Percentiles rank a stretch among this genome's conserved stretches.
Conservation (phyloP, 768 basidiomycete genomes). For the Suillus subluteus region DNA sequence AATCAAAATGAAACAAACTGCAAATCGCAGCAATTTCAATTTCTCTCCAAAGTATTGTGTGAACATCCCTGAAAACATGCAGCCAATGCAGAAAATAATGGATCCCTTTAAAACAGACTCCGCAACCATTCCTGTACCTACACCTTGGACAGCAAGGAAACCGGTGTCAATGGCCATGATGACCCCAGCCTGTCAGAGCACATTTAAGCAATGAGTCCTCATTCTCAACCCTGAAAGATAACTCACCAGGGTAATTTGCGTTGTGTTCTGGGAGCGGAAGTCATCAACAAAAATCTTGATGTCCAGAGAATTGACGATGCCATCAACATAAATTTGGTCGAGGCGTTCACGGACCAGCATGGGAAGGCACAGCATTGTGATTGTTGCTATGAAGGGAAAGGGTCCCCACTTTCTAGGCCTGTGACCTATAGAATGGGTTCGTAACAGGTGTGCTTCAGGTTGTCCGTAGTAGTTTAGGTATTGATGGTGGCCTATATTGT, state of each 20-base stretch:
- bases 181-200: neutral
- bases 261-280: neutral
- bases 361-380: neutral
- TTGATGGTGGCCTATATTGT: neutral
- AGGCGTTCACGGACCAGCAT: neutral
- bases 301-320: neutral
- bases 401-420: neutral
- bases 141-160: conserved; percentile 5
- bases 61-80: conserved; percentile 1
- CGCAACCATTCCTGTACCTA: neutral
- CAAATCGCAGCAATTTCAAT: neutral
- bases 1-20: neutral
- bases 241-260: neutral
- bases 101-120: neutral
- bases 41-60: conserved; percentile 8
- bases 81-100: conserved; percentile 5
- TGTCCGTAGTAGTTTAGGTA: conserved; percentile 3
- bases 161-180: neutral
- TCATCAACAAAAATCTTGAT: neutral
- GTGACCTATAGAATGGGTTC: neutral
- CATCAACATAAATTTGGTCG: conserved; percentile 1
- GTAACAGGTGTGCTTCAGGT: conserved; percentile 1
- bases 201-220: neutral
- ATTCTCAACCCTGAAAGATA: neutral
- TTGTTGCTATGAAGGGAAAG: neutral